Evolutionary conservation across 2,329 filamentous ascomycete genomes (phyloP).

Genomic region (Xenoacremonium recifei): DNA sequence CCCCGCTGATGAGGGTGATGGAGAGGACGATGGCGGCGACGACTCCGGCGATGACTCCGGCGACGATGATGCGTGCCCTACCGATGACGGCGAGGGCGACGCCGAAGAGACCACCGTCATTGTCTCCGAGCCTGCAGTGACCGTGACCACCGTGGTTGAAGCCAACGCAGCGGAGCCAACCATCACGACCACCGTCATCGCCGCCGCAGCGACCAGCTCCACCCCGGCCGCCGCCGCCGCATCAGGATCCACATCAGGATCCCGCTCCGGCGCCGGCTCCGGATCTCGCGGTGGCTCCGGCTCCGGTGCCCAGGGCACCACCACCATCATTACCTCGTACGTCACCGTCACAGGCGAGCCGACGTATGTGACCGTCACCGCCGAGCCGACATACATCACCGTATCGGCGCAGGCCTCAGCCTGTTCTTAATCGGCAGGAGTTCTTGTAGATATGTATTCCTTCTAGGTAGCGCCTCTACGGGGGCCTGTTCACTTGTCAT

Average conservation of each 20-base stretch:
- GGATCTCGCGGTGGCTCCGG: not conserved
- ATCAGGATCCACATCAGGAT: conserved; percentile 2
- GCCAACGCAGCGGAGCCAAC: not conserved
- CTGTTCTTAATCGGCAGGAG: conserved; percentile 17
- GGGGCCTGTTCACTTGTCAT: conserved; percentile 26
- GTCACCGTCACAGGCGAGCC: conserved; percentile 9
- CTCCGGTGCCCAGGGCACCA: not conserved
- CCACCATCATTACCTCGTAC: conserved; percentile 14
- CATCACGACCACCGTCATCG: not conserved
- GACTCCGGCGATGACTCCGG: conserved; percentile 3
- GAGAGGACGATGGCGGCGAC: conserved; percentile 10
- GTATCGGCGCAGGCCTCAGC: conserved; percentile 13
- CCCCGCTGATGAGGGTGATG: conserved; percentile 2
- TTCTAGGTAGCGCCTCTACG: conserved; percentile 26
- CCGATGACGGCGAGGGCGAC: conserved; percentile 1
- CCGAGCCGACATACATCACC: conserved; percentile 14
- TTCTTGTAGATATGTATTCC: conserved; percentile 28
- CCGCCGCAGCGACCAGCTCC: conserved; percentile 1
- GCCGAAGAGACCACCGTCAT: conserved; percentile 1
- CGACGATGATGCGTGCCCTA: not conserved
- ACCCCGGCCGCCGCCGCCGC: not conserved
- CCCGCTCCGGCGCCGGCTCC: conserved; percentile 2
- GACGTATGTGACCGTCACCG: not conserved
- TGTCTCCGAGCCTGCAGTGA: conserved; percentile 2
- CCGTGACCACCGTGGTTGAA: conserved; percentile 3